Evolutionary conservation across 2,329 filamentous ascomycete species (phyloP), one percentile per base, ranked within the genome.

Genomic region (Tolypocladium guangdongense): DNA sequence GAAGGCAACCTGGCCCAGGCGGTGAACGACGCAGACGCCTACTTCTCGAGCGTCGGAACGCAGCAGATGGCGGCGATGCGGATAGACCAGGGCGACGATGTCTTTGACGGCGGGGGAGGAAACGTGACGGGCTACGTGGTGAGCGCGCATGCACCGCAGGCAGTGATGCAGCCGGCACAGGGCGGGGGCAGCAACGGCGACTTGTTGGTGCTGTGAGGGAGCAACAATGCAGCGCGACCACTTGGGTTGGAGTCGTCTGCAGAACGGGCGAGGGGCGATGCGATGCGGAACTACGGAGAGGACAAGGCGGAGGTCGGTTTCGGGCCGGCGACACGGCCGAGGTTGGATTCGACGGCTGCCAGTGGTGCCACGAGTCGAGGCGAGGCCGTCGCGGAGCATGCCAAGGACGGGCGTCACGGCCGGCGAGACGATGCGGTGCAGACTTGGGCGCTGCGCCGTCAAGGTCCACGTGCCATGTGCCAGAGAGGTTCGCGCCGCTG

Each of bases 11-110:
- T 90, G 54, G 77, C 82, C 4, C 81, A 83, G 30, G 90, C 90
- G 1, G 83, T 95, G 37, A 87, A 79, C 63, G 90, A 93, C 52
- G 92, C 91, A 11, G 92, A 96, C 64, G 83, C 86, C 18, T 96
- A 96, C 70, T 97, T 96, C 69, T 84, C 87, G 18, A 86, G 83
- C 46, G 76, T 90, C n/a, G 84, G 85, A 1, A 81, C 74, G 55
- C 81, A 85, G 66, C 84, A 88, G 66, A 87, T 90, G 84, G 82
- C 81, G 5, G 78, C 81, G 18, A 82, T 91, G 80, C 77, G 79
- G 54, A 76, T 90, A 54, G 81, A 85, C 48, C 75, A 77, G 53
- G 75, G 83, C 47, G 84, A 85, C 60, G 81, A 71, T 50, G 60
- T 81, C 16, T 86, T 85, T 64, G 83, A 82, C 22, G 82, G 81